Evolutionary conservation across 2,329 filamentous ascomycete genomes (phyloP).

Genomic region (Aspergillus fumigatus): DNA sequence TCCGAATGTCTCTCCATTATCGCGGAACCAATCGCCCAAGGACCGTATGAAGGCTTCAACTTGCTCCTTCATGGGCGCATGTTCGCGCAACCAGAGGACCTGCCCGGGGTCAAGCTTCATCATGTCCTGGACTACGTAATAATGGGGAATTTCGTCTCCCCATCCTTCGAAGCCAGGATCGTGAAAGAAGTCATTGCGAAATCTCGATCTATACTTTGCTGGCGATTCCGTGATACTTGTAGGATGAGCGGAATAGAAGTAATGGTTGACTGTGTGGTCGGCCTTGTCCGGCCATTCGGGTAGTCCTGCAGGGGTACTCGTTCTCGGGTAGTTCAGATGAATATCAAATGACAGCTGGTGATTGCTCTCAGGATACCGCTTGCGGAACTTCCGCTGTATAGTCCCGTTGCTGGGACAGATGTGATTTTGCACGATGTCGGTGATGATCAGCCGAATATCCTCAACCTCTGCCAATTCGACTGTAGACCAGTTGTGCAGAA

Average conservation of each 20-base stretch:
- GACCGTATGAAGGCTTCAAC: slow-evolving; percentile 52
- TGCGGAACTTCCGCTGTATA: slow-evolving; percentile 55
- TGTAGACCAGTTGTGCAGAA: slow-evolving; percentile 57
- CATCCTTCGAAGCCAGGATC: slow-evolving; percentile 57
- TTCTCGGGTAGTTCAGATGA: slow-evolving; percentile 46
- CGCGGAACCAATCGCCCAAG: slow-evolving; percentile 58
- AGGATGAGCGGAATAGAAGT: slow-evolving; percentile 22
- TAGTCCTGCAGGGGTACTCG: slow-evolving; percentile 2
- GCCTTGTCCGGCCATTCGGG: slow-evolving; percentile 7
- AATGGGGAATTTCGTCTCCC: slow-evolving; percentile 61
- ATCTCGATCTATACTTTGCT: slow-evolving; percentile 43
- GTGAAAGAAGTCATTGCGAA: slow-evolving; percentile 45
- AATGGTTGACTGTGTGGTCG: slow-evolving; percentile 11
- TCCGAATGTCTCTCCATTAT: slow-evolving; percentile 59
- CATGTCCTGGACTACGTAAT: slow-evolving; percentile 62
- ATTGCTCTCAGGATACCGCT: slow-evolving; percentile 49
- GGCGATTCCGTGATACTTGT: slow-evolving; percentile 16
- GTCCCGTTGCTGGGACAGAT: slow-evolving; percentile 60
- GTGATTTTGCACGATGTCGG: slow-evolving; percentile 53
- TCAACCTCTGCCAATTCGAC: slow-evolving; percentile 55
- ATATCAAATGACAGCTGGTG: slow-evolving; percentile 51
- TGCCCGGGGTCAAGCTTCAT: slow-evolving; percentile 60
- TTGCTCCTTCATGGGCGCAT: slow-evolving; percentile 53
- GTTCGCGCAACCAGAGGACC: slow-evolving; percentile 54
- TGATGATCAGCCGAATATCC: slow-evolving; percentile 53